A percentile compares a stretch with the other conserved stretches of the same genome.
Evolutionary conservation across 179 eudicot genomes (phyloP).

Genomic region (Camellia oleifera): DNA sequence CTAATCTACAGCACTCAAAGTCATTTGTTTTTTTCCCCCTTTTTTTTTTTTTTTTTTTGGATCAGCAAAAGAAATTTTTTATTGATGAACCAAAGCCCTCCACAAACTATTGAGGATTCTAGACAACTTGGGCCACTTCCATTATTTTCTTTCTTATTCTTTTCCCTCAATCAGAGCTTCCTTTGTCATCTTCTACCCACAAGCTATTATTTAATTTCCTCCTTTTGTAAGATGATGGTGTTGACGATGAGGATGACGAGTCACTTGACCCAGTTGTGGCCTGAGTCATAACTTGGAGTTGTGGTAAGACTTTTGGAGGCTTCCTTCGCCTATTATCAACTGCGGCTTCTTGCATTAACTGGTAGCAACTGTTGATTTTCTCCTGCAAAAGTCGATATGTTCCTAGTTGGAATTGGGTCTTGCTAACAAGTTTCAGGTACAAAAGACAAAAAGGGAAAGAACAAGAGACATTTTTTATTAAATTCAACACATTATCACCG

Average conservation of each 20-base stretch:
- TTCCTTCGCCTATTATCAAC: slow-evolving; percentile 34
- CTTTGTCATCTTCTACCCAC: slow-evolving; percentile 69
- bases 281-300: slow-evolving; percentile 51
- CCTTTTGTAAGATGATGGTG: slow-evolving; percentile 47
- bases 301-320: slow-evolving; percentile 48
- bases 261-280: slow-evolving; percentile 36
- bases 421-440: too few relatives aligned
- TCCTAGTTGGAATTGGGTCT: not conserved
- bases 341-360: slow-evolving; percentile 41
- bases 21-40: not conserved
- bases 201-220: slow-evolving; percentile 53
- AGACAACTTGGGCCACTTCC: slow-evolving; percentile 32
- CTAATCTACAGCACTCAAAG: slow-evolving; percentile 26
- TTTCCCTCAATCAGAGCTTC: slow-evolving; percentile 39
- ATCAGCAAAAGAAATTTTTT: too few relatives aligned
- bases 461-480: too few relatives aligned
- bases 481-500: too few relatives aligned
- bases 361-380: slow-evolving; percentile 52
- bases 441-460: too few relatives aligned
- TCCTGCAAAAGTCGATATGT: slow-evolving; percentile 42
- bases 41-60: not conserved
- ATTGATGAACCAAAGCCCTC: slow-evolving; percentile 26
- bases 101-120: slow-evolving; percentile 37
- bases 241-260: slow-evolving; percentile 57
- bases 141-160: not conserved